These are phyloP conservation scores for Beta corolliflora DNA, from an alignment of 179 eudicot genomes.

Conservation along the genomic window DNA sequence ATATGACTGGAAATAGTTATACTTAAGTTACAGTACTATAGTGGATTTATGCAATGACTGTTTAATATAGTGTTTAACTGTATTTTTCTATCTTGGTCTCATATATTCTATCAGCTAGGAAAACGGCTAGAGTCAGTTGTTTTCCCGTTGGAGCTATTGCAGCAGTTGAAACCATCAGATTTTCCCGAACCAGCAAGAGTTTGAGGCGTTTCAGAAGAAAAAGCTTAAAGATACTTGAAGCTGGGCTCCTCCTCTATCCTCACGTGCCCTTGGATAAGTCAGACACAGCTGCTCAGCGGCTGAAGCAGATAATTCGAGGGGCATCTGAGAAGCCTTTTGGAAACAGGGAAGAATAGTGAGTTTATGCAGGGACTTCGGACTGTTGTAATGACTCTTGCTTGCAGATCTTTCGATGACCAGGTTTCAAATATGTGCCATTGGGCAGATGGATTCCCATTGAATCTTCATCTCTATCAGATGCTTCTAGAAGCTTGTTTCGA, in stretches of 20 bases:
- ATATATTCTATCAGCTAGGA: constrained; percentile 62
- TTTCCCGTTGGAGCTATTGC: constrained; percentile 81
- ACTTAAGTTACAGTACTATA: background rate
- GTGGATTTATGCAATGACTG: background rate
- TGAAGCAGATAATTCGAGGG: constrained; percentile 60
- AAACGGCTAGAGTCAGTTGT: constrained; percentile 73
- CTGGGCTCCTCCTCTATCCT: constrained; percentile 80
- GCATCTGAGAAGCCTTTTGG: constrained; percentile 57
- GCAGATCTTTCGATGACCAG: constrained; percentile 74
- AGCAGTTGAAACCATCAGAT: constrained; percentile 77
- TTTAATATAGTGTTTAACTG: background rate
- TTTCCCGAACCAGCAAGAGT: constrained; percentile 70
- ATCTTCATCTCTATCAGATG: constrained; percentile 68
- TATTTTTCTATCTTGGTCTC: background rate
- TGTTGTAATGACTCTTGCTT: constrained; percentile 64
- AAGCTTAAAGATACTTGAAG: constrained; percentile 78
- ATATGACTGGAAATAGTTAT: background rate
- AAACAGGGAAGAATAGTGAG: constrained; percentile 78
- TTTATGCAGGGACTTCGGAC: constrained; percentile 59
- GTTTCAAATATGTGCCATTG: constrained; percentile 69
- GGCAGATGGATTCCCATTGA: constrained; percentile 93
- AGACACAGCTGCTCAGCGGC: constrained; percentile 52
- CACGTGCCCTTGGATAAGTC: constrained; percentile 61
- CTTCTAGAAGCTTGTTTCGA: constrained; percentile 89
- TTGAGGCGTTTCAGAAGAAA: constrained; percentile 75